Conservation (phyloP, 352 stramenopile genomes). For the Phytophthora kernoviae region DNA sequence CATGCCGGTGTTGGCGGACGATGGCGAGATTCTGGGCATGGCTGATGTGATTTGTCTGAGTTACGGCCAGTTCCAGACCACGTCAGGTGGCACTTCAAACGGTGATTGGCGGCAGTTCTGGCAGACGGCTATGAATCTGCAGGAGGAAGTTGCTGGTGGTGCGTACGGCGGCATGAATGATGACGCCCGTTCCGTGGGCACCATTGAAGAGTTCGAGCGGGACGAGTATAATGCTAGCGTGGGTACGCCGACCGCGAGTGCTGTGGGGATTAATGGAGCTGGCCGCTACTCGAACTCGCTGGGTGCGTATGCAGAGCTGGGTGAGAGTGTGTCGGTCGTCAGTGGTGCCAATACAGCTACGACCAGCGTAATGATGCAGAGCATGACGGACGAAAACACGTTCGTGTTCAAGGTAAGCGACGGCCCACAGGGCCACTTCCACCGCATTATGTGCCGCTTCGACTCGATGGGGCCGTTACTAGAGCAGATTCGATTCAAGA, state of each 20-base stretch:
- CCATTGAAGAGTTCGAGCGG: conserved; percentile 90
- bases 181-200: conserved; percentile 81
- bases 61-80: conserved; percentile 88
- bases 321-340: conserved; percentile 87
- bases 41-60: conserved; percentile 88
- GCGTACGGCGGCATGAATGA: conserved; percentile 70
- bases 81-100: conserved; percentile 64
- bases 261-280: conserved; percentile 38
- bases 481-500: conserved; percentile 84
- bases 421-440: conserved; percentile 76
- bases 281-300: conserved; percentile 56
- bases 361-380: conserved; percentile 76
- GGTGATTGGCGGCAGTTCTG: conserved; percentile 90
- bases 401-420: conserved; percentile 92
- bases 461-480: conserved; percentile 72
- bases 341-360: conserved; percentile 78
- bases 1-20: conserved; percentile 81
- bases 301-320: conserved; percentile 80
- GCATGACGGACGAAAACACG: conserved; percentile 62
- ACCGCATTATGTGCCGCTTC: conserved; percentile 84
- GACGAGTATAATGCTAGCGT: conserved; percentile 67
- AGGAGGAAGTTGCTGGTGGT: conserved; percentile 76
- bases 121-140: conserved; percentile 87
- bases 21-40: conserved; percentile 86
- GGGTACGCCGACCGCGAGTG: conserved; percentile 39